A percentile compares a stretch with the other conserved stretches of the same genome.
phyloP scores from a whole-genome alignment of 2,329 filamentous ascomycete species.

The Fusarium sp. region DNA sequence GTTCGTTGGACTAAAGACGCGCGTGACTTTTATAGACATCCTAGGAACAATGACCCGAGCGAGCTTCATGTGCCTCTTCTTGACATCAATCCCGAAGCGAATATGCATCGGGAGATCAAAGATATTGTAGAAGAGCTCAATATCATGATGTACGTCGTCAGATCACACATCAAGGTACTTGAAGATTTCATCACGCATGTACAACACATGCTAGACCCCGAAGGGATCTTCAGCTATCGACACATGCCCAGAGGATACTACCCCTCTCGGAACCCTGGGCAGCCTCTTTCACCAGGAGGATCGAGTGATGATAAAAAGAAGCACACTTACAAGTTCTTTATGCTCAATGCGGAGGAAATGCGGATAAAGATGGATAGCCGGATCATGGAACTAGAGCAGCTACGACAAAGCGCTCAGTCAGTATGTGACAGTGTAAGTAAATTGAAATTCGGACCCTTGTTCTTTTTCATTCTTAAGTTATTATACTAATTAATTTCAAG shows the following conservation, averaged over 20 bases:
- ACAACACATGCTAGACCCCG: background rate
- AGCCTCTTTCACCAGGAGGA: background rate
- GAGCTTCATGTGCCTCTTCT: background rate
- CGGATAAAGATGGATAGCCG: background rate
- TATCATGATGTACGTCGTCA: background rate
- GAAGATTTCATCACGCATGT: background rate
- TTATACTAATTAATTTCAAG: background rate
- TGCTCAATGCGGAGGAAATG: background rate
- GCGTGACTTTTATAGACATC: background rate
- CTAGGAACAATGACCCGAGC: background rate
- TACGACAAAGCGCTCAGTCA: background rate
- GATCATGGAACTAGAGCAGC: background rate
- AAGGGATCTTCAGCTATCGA: background rate
- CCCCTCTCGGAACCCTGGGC: background rate
- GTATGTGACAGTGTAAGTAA: background rate
- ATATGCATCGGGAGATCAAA: background rate
- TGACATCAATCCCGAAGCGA: background rate
- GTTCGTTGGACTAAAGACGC: background rate
- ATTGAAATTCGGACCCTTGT: background rate
- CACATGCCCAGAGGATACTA: background rate
- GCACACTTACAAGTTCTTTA: slow-evolving; percentile 1
- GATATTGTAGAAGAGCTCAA: background rate
- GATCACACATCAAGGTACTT: background rate
- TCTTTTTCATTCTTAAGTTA: no score
- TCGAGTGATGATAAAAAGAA: background rate